Evolutionary conservation across 228 moss, liverwort and hornwort species (phyloP), one percentile per base, ranked within the genome.

Genomic region (Sphagnum magellanicum): DNA sequence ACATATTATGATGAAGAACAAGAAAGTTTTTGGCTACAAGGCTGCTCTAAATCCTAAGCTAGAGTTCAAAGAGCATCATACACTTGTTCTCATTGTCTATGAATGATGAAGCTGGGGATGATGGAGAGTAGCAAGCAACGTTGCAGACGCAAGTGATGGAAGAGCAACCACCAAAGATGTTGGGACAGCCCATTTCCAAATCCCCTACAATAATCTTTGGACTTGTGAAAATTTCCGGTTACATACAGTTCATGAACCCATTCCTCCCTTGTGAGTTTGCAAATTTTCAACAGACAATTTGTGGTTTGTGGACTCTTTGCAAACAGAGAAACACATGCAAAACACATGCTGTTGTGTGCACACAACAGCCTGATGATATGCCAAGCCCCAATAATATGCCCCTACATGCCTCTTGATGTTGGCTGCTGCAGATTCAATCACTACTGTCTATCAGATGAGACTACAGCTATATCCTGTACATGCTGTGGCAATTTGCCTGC

Each of bases 401-500:
- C 58, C 10, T 9, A 14, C 10, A 58, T 4, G 58, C 14, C 14
- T 58, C 58, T 58, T 14, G 14, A 58, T 9, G 58, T 58, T 9
- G 58, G 50, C 75, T 64, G 49, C 72, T 77, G 68, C 87, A 93
- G 87, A 88, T 71, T 71, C 97, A 49, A 93, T 97, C 60, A 90
- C 97, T 70, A 74, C 75, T 67, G 91, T 93, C 68, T 97, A 93
- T 77, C 72, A 91, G 61, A 70, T 51, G 32, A 32, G 32, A 32
- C 32, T 32, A 32, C 32, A 32, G 32, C 32, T 32, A 32, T 32
- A 32, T 32, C 32, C 32, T 32, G 50, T 97, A 93, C 79, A 93
- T 97, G 85, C 82, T 97, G 47, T 97, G 97, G 97, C 97, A 97
- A 75, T 93, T 97, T 69, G 32, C 91, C 97, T 15, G 93, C 97